Evolutionary conservation across 2,329 filamentous ascomycete genomes (phyloP), one percentile per base, ranked within the genome.

Genomic region (Xylariales sp.): DNA sequence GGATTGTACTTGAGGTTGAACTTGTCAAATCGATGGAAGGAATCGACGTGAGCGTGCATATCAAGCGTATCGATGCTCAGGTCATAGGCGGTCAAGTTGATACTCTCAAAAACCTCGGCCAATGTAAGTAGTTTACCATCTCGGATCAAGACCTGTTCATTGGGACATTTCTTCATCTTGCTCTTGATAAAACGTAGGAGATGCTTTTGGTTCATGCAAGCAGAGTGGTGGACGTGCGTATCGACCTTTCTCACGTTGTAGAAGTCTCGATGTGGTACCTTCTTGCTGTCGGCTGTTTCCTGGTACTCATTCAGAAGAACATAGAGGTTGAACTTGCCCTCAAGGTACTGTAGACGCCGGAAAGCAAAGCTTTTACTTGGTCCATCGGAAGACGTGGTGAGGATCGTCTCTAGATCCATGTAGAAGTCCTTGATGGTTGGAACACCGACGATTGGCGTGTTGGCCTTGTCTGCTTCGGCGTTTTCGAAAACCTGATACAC

Each of bases 131-230:
- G 81, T 63, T 91, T 95, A 45, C 86, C 91, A 62, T 98, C 93
- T 58, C 93, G 80, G 63, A 82, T 94, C 32, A 98, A 76, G 5
- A 98, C 93, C 22, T 93, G 81, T 66, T 98, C 93, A 56, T 97
- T 87, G 0, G 90, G 89, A 14, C 80, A 93, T 65, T 95, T 98
- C 76, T 96, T 97, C 88, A 98, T 96, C 69, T 98, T 98, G 66
- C 89, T 95, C 68, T 98, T 98, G 71, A 98, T 98, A 66, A 98
- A 98, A 41, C 93, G 88, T 46, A 98, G 71, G 43, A 98, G 69
- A 74, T 98, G 93, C 67, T 98, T 98, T 65, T 98, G 93, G 60
- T 98, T 98, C 93, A 98, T 98, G 62, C 93, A 98, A 18, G 93
- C 93, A 12, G 93, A 98, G 64, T 98, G 93, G 61, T 98, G 93